Base-by-base conservation (phyloP, 106 monocot genomes). In the Dendrobium officinale region DNA sequence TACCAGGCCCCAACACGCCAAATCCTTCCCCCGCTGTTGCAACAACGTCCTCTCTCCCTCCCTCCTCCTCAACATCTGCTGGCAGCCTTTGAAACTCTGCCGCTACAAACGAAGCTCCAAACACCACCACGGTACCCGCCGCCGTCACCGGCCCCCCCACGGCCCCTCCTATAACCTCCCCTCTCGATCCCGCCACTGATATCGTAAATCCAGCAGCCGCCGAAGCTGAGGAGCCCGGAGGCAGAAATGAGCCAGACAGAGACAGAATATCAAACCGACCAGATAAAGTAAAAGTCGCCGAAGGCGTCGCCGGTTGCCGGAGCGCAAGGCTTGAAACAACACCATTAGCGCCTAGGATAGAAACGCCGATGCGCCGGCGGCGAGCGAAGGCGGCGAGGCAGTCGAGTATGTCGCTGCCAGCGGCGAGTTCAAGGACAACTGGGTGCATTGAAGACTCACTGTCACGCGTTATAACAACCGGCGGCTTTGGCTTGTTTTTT, bases 141-240 rank as follows among this genome's bases (percentile, higher is more conserved):
- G 86, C 82, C 26, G 79, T 80, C 80, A 92, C 61, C 9, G 80
- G 78, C 9, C 92, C 92, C 0, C 82, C 84, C 17, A 92, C 84
- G 13, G 80, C 66, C 10, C 92, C 92, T 2, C 92, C 92, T 70
- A 92, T 87, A 29, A 92, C 87, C 86, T 92, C 88, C 70, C 89
- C 92, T 72, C 83, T 82, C 33, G 86, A 27, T 37, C 87, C 88
- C 31, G 88, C 81, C 33, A 92, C 40, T 42, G 89, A 84, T 7
- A 92, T 59, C 42, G 89, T 40, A 68, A 92, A 84, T 26, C 26
- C 48, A 15, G 64, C 0, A 48, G 27, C 55, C 45, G 55, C 13
- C 41, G 2, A 4, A 18, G 19, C 73, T 8, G 73, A 6, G n/a
- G n/a, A 42, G 26, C 66, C 54, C 9, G 56, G 42, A 0, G 55